phyloP scores from a whole-genome alignment of 2,329 filamentous ascomycete genomes.

The Thelonectria olida region DNA sequence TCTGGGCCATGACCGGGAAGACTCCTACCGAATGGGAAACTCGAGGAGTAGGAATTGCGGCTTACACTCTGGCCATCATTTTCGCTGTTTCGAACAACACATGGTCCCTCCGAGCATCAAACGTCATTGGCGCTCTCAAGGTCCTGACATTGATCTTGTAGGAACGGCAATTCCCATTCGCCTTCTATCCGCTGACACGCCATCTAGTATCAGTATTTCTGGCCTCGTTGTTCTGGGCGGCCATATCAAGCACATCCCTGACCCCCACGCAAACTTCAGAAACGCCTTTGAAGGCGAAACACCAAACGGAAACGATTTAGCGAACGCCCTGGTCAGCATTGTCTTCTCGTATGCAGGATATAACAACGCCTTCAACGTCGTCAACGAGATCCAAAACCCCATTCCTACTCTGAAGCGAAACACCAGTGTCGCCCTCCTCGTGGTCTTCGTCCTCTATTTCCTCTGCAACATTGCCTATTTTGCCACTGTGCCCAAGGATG shows the following conservation, averaged over 20 bases:
- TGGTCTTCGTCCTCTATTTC: conserved; percentile 64
- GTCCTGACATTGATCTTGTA: conserved; percentile 67
- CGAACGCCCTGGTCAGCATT: conserved; percentile 64
- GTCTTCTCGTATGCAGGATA: conserved; percentile 67
- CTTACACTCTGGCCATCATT: conserved; percentile 66
- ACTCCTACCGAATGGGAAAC: conserved; percentile 66
- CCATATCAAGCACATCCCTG: conserved; percentile 39
- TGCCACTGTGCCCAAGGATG: conserved; percentile 58
- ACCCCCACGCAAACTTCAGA: conserved; percentile 47
- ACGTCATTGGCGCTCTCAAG: conserved; percentile 67
- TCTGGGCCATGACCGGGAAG: conserved; percentile 64
- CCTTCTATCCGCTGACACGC: neutral
- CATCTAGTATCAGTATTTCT: conserved; percentile 57
- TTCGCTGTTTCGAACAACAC: conserved; percentile 63
- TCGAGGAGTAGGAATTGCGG: conserved; percentile 72
- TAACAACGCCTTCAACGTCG: conserved; percentile 69
- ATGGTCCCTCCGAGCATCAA: conserved; percentile 63
- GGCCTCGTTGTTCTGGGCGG: conserved; percentile 67
- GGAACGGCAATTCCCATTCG: neutral
- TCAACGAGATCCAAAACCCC: conserved; percentile 70
- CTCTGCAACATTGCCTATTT: conserved; percentile 70
- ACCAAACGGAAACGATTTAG: conserved; percentile 46
- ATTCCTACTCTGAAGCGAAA: conserved; percentile 61
- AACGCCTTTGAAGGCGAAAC: conserved; percentile 48
- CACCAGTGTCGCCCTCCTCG: conserved; percentile 57